Conservation (phyloP, 345 rosid genomes). For the Orychophragmus violaceus region DNA sequence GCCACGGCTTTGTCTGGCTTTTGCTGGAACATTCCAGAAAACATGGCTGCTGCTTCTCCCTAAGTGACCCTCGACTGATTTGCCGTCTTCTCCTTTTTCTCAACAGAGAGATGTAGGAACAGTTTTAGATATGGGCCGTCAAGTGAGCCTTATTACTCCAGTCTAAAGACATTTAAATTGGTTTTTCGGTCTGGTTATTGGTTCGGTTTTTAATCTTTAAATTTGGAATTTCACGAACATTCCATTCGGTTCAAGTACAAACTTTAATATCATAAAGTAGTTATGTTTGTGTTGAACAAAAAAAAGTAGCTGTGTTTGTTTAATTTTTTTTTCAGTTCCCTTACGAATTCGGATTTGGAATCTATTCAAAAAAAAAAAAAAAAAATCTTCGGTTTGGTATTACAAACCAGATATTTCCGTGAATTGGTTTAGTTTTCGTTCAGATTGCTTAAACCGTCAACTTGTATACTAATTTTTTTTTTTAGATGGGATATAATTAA, state of each 20-base stretch:
- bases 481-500: too few relatives aligned
- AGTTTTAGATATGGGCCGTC: not conserved
- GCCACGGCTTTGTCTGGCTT: slow-evolving; percentile 85
- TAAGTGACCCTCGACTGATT: slow-evolving; percentile 5
- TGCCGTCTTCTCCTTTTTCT: not conserved
- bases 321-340: not conserved
- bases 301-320: too few relatives aligned
- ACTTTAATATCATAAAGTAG: too few relatives aligned
- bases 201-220: not conserved
- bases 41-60: slow-evolving; percentile 38
- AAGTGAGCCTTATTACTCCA: not conserved
- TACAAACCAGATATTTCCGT: too few relatives aligned
- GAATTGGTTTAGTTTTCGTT: not conserved
- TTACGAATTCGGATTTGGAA: not conserved
- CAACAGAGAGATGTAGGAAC: not conserved
- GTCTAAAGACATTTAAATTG: not conserved
- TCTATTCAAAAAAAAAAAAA: too few relatives aligned
- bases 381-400: too few relatives aligned
- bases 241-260: not conserved
- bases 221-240: not conserved
- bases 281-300: too few relatives aligned
- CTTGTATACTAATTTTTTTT: too few relatives aligned
- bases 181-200: not conserved
- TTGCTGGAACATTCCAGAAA: slow-evolving; percentile 73
- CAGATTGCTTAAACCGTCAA: not conserved